Evolutionary conservation across 192 early-diverging fungal genomes (phyloP), one percentile per base, ranked within the genome.

Genomic region (Jimgerdemannia lactiflua): DNA sequence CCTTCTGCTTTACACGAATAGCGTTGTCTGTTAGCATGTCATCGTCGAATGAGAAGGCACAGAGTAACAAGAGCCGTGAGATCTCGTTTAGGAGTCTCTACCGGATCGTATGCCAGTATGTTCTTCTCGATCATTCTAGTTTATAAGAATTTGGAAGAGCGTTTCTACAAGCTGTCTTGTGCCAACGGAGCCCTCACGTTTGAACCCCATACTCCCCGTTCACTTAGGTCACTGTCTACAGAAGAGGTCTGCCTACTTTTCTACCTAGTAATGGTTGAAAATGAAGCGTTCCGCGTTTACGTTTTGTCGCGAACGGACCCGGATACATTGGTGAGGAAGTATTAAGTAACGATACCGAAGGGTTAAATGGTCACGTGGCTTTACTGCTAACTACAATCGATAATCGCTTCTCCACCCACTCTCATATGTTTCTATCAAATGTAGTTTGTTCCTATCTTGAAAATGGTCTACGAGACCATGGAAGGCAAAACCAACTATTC

Each of bases 281-380:
- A 93, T 68, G 84, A 87, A 9, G 82, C 82, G 17, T 94, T 94
- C 73, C 76, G 89, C 43, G 89, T 87, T 11, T 94, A 92, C 77
- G 86, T 94, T 3, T 72, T 94, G 18, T 94, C 93, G 3, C 78
- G 91, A 17, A 91, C 90, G 0, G 93, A 94, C 73, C 93, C 92
- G 4, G 93, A 94, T 72, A 90, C 87, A n/a, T 78, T 94, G 77
- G 90, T 93, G 82, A 77, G 29, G 29, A 29, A 29, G 29, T 29
- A 29, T 1, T 29, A 29, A 29, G 29, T 29, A 29, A 29, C 29
- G 29, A 29, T 29, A 29, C 29, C 29, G 29, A 29, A 29, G 29
- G 0, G 0, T 29, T 29, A 29, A 29, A 29, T 29, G 29, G 29
- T 29, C 29, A 0, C 29, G 29, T 29, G 29, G 1, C 29, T 29